Conservation (phyloP, 306 rosid species). For the Cucumis cinereus region DNA sequence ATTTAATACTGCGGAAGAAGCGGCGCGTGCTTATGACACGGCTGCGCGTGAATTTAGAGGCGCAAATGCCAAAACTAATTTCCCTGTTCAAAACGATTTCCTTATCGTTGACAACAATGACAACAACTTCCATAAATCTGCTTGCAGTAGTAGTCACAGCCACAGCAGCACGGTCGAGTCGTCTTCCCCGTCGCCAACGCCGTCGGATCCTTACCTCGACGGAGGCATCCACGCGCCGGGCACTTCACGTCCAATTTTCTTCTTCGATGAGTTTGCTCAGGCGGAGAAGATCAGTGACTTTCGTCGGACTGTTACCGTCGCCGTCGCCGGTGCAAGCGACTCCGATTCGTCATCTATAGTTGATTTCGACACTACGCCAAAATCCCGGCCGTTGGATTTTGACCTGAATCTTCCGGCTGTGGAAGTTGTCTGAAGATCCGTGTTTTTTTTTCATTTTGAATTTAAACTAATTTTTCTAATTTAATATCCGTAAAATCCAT, state of each 20-base stretch:
- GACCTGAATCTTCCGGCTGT: constrained; percentile 67
- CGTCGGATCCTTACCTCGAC: constrained; percentile 22
- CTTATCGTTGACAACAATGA: neutral
- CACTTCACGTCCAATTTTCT: constrained; percentile 21
- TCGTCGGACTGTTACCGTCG: neutral
- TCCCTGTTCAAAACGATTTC: constrained; percentile 26
- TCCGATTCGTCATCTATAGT: constrained; percentile 43
- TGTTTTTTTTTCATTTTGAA: neutral
- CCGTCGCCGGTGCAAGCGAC: constrained; percentile 17
- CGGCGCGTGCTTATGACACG: constrained; percentile 71
- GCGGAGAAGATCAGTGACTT: constrained; percentile 11
- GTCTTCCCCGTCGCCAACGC: constrained; percentile 26
- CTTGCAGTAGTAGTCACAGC: constrained; percentile 32
- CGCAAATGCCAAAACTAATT: constrained; percentile 62
- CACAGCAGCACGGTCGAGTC: constrained; percentile 56
- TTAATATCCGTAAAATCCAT: neutral
- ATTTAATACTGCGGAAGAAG: constrained; percentile 70
- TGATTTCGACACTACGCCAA: constrained; percentile 23
- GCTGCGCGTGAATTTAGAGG: constrained; percentile 85
- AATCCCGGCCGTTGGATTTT: constrained; percentile 32
- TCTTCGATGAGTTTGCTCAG: constrained; percentile 46
- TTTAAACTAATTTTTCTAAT: neutral
- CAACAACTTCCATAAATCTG: constrained; percentile 1
- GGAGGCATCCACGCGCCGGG: constrained; percentile 15
- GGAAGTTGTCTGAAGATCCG: constrained; percentile 36